Base-by-base conservation (phyloP, 352 stramenopile species). In the Bremia lactucae region DNA sequence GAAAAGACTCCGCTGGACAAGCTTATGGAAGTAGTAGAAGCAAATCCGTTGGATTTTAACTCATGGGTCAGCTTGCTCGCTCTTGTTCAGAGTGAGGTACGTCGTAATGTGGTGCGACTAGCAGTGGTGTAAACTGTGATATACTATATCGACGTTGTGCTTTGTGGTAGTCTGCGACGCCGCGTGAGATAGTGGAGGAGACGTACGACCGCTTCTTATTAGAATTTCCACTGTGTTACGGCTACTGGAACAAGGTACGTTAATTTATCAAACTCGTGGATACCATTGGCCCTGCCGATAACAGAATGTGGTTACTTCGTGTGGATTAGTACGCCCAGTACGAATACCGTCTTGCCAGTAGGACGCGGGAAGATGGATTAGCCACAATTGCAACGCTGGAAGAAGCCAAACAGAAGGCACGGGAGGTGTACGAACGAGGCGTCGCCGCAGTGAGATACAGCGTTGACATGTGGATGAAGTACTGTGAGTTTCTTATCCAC, bases 401-500 rank as follows among this genome's bases (percentile, higher is more conserved):
- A 22, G 69, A 78, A 34, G 67, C 72, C 4, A 58, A 57, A 31
- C 43, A 61, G 28, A 72, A 65, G 34, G 76, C 76, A 7, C 50
- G 61, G 14, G 51, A 61, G 18, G 67, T 88, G 25, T 88, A 86
- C 31, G 77, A 87, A 39, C 72, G 74, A 34, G 77, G 77, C 14
- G 62, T 87, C 7, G 55, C 66, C 7, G 77, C 73, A 0, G 77
- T 83, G 15, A 48, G 52, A 41, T 61, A 70, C 60, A 89, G 77
- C 36, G 76, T 85, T 25, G 72, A 88, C 42, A 89, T 89, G 77
- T 89, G 77, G 77, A 61, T 81, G 48, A 87, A 87, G 50, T 89
- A 89, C 60, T 75, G 64, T 42, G 74, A 89, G 43, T 89, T 87
- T 28, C 46, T 88, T 10, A 75, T 83, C 43, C 48, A 74, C 29